A percentile compares a stretch with the other conserved stretches of the same genome.
phyloP scores from a whole-genome alignment of 73 alveolate genomes.

The Paramecium sexaurelia region DNA sequence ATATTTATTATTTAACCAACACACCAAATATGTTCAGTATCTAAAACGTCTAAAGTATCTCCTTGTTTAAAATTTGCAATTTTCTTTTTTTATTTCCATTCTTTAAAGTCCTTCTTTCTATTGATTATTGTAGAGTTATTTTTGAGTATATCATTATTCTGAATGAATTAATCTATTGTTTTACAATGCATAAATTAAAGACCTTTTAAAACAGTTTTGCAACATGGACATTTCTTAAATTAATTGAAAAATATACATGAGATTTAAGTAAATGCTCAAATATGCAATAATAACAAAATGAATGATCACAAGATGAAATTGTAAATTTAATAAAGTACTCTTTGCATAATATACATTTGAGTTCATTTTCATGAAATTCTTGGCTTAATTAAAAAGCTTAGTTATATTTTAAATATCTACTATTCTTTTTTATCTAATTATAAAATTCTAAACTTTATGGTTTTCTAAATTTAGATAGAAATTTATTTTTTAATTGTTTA shows the following conservation, averaged over 20 bases:
- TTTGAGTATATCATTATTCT: neutral
- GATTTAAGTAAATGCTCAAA: slow-evolving; percentile 11
- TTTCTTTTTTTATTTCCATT: neutral
- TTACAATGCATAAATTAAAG: neutral
- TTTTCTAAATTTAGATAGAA: neutral
- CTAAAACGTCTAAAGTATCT: slow-evolving; percentile 2
- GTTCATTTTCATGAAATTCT: neutral
- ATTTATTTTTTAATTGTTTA: neutral
- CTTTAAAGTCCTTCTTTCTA: slow-evolving; percentile 9
- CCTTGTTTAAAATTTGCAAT: neutral
- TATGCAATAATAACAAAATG: slow-evolving; percentile 6
- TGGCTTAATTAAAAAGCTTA: neutral
- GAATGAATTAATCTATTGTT: neutral
- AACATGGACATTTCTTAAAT: neutral
- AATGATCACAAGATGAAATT: neutral
- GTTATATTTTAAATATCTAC: neutral
- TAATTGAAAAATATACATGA: neutral
- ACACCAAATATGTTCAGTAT: slow-evolving; percentile 55
- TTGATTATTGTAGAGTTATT: neutral
- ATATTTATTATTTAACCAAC: neutral
- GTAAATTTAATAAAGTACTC: neutral
- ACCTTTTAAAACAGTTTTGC: neutral
- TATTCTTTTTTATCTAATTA: neutral
- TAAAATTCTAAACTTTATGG: neutral
- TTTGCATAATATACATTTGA: neutral